Base-by-base conservation (phyloP, 371 early-diverging fungal species). In the Actinomucor elegans region DNA sequence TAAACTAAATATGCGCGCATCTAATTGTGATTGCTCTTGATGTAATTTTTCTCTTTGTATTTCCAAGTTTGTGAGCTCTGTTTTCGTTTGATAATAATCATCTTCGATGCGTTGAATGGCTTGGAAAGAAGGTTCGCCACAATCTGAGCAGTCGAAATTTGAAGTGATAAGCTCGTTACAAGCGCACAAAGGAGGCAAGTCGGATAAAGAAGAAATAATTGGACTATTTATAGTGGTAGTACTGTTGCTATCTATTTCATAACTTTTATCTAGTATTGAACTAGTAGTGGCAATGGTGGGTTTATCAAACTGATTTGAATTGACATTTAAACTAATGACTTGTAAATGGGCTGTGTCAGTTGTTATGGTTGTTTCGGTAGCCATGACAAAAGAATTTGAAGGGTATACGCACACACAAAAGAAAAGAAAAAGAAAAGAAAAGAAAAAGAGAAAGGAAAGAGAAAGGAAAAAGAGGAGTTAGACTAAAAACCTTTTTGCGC, bases 141-240 rank as follows among this genome's bases (percentile, higher is more conserved):
- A 60, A 4, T 48, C 43, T 29, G 33, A 15, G 35, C 59, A 59
- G 17, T 14, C 31, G 5, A 37, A 42, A 6, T 48, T 20, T 5
- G 48, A 42, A 12, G 24, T 29, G 3, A 53, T 36, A 12, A 49
- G 44, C 21, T 48, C 37, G 27, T 54, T 48, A 21, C 60, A 60
- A 27, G 34, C 23, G 49, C 60, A 60, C 10, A 37, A 17, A 2
- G 38, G 21, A 15, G 34, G 32, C 15, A 36, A 27, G 5, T 36
- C 11, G 27, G 32, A 35, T 8, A 38, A 43, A 37, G 42, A 11
- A 20, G 60, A 60, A 21, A 54, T 59, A 1, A 54, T 41, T 37
- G 60, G 60, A 17, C 60, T 60, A 34, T 49, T 60, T 6, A 50
- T 54, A 6, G 52, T 52, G 18, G 55, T 55, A 14, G 61, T 61